phyloP scores from a whole-genome alignment of 306 rosid species.

The Prunus kanzakura region DNA sequence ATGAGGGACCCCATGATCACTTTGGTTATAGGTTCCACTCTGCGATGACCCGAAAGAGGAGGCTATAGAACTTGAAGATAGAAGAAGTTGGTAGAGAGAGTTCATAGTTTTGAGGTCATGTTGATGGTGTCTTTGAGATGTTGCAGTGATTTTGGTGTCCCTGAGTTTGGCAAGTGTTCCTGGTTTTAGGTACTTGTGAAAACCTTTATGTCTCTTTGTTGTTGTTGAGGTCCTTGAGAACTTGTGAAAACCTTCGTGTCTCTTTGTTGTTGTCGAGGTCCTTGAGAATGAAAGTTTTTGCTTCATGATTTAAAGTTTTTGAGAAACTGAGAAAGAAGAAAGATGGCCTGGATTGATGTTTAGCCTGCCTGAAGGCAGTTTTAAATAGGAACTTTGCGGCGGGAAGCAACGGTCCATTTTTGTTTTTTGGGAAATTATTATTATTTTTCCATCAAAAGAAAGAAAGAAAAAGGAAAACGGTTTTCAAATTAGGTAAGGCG shows the following conservation, averaged over 20 bases:
- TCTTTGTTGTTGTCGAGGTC: too few species aligned
- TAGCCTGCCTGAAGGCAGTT: background rate
- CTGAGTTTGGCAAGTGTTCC: slow-evolving; percentile 20
- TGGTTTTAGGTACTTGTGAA: slow-evolving; percentile 19
- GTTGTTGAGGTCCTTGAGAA: background rate
- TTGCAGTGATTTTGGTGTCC: slow-evolving; percentile 14
- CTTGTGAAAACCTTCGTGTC: too few species aligned
- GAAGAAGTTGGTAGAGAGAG: slow-evolving; percentile 7
- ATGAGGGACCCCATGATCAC: slow-evolving; percentile 18
- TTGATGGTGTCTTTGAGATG: background rate
- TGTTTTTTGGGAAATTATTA: too few species aligned
- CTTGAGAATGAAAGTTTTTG: background rate
- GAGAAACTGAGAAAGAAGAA: background rate
- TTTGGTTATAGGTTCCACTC: background rate
- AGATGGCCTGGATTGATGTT: background rate
- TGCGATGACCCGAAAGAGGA: background rate
- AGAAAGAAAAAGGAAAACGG: too few species aligned
- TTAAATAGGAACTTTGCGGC: background rate
- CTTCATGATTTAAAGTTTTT: background rate
- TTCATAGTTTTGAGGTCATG: background rate
- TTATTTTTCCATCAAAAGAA: too few species aligned
- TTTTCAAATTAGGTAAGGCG: too few species aligned
- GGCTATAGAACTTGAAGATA: background rate
- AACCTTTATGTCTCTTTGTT: slow-evolving; percentile 9
- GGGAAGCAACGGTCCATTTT: slow-evolving; percentile 1